These are phyloP conservation scores for Scheffersomyces quercinus DNA, from an alignment of 1,139 yeast genomes.

Conservation along the genomic window DNA sequence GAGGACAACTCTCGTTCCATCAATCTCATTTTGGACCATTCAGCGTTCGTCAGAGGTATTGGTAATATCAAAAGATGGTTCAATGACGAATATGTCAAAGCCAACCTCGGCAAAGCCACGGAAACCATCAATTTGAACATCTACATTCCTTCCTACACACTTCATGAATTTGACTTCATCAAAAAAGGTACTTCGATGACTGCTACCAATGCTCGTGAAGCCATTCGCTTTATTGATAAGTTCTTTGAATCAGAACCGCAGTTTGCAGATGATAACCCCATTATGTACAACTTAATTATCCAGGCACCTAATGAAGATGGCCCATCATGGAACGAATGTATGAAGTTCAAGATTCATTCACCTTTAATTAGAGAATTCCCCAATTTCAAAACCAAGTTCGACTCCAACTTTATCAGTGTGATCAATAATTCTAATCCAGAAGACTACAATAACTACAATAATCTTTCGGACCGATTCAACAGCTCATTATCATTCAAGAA, in stretches of 20 bases:
- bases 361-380: conserved; percentile 53
- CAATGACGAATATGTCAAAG: conserved; percentile 34
- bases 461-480: conserved; percentile 9
- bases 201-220: conserved; percentile 59
- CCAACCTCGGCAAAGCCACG: conserved; percentile 14
- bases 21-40: conserved; percentile 55
- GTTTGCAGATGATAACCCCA: conserved; percentile 8
- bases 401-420: conserved; percentile 26
- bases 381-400: conserved; percentile 38
- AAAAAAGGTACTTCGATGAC: conserved; percentile 56
- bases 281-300: conserved; percentile 24
- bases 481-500: conserved; percentile 6
- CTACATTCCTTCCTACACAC: conserved; percentile 54
- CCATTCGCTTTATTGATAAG: conserved; percentile 54
- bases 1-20: conserved; percentile 11
- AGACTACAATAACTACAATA: conserved; percentile 5
- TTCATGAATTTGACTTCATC: conserved; percentile 55
- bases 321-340: conserved; percentile 52
- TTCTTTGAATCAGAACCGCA: conserved; percentile 23
- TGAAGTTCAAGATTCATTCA: conserved; percentile 41
- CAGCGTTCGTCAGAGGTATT: conserved; percentile 60
- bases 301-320: conserved; percentile 44
- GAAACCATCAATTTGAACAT: conserved; percentile 29
- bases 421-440: conserved; percentile 1
- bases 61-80: conserved; percentile 62